These are phyloP conservation scores for Penicillium cosmopolitanum DNA, from an alignment of 495 filamentous ascomycete genomes.

Conservation along the genomic window DNA sequence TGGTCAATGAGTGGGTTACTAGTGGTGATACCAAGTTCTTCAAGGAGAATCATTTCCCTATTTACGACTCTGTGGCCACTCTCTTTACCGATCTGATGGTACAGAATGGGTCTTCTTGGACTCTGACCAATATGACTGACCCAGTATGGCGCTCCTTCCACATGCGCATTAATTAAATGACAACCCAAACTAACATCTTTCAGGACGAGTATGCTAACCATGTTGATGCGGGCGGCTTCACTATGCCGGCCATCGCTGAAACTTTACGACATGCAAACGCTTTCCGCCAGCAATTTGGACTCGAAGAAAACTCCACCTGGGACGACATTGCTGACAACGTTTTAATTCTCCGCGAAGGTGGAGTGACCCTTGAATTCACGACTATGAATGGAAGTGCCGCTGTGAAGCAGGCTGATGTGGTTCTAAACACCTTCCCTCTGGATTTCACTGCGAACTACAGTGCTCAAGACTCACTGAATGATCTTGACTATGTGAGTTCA, in stretches of 20 bases:
- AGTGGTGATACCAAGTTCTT: constrained; percentile 62
- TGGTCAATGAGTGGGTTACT: constrained; percentile 63
- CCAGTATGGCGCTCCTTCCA: constrained; percentile 49
- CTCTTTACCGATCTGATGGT: constrained; percentile 59
- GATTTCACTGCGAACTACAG: constrained; percentile 60
- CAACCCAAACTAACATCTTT: constrained; percentile 4
- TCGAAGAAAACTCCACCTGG: constrained; percentile 55
- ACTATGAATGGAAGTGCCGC: constrained; percentile 64
- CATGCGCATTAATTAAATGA: not conserved
- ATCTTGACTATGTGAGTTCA: constrained; percentile 59
- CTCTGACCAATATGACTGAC: constrained; percentile 74
- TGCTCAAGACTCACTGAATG: constrained; percentile 49
- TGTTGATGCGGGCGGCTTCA: constrained; percentile 72
- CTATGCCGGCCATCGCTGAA: constrained; percentile 66
- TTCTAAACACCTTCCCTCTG: constrained; percentile 62
- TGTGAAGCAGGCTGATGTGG: constrained; percentile 70
- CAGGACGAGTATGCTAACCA: constrained; percentile 76
- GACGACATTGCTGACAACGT: constrained; percentile 56
- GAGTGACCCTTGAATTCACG: constrained; percentile 72
- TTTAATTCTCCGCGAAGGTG: constrained; percentile 56
- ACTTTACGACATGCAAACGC: constrained; percentile 59
- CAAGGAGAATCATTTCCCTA: constrained; percentile 55
- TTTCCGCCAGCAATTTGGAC: constrained; percentile 60
- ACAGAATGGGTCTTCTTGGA: constrained; percentile 56
- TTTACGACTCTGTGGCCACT: constrained; percentile 61